Evolutionary conservation across 768 basidiomycete species (phyloP), one percentile per base, ranked within the genome.

Genomic region (Hortiboletus flavorubellus): DNA sequence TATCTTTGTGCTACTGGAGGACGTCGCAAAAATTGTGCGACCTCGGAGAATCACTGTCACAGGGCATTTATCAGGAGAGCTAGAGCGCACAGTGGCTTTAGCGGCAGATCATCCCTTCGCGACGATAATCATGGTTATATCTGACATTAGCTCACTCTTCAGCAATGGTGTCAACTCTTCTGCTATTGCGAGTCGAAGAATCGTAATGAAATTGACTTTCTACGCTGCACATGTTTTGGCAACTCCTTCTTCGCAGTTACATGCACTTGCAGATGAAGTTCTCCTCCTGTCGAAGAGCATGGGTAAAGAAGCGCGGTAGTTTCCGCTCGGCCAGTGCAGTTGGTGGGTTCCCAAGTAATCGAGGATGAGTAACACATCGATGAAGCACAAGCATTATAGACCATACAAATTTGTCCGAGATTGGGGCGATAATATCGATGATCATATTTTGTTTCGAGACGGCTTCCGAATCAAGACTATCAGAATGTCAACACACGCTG

Each of bases 161-260:
- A 30, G 51, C 34, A 12, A 26, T 31, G 12, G 2, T 23, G 18
- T 26, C 34, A 49, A 53, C 30, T 42, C 58, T 49, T 34, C 46
- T 18, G 21, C 16, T 44, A 48, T 18, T 10, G n/a, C 53, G 30
- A 18, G 35, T 34, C 58, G 44, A 47, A 46, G 23, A 65, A 68
- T 81, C 46, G 67, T 75, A 9, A 82, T 82, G 60, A 92, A 90
- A 71, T 60, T 91, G 26, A 68, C 76, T 14, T 92, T 86, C 70
- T 92, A 91, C 59, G 82, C 82, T 5, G 86, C 85, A 8, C 80
- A 86, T 60, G 65, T 84, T 8, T 55, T 81, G 21, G 75, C 80
- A 1, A 78, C 74, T n/a, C 80, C 86, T 1, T 61, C 73, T 40
- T 58, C 61, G 4, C 62, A 76, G 42, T 64, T 86, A 43, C 66